Conservation (phyloP, 768 basidiomycete genomes). For the Pisolithus microcarpus region DNA sequence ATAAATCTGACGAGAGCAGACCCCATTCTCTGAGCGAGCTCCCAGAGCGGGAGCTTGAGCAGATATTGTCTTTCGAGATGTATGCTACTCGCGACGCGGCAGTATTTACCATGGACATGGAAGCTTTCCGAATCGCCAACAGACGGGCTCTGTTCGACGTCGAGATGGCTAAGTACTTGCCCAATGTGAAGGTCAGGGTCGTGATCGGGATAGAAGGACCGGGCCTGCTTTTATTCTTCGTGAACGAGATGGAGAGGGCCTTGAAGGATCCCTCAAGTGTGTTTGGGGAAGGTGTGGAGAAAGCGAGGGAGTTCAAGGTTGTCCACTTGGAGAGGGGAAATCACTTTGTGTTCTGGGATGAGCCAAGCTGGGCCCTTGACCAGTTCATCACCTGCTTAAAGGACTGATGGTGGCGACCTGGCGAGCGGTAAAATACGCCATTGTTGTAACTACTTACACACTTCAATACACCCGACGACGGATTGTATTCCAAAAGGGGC, state of each 20-base stretch:
- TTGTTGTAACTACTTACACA: no score
- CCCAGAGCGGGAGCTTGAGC: not conserved
- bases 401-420: not conserved
- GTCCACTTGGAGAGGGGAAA: constrained; percentile 2
- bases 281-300: constrained; percentile 1
- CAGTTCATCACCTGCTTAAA: not conserved
- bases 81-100: not conserved
- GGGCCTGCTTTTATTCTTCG: not conserved
- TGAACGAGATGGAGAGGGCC: not conserved
- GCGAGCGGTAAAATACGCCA: no score
- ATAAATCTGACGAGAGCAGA: not conserved
- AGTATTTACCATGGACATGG: not conserved
- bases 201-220: not conserved
- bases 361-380: constrained; percentile 3
- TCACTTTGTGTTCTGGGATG: constrained; percentile 3
- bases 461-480: no score
- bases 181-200: constrained; percentile 2
- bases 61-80: not conserved
- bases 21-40: not conserved
- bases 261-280: not conserved
- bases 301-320: constrained; percentile 1
- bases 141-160: constrained; percentile 5
- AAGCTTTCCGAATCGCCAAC: not conserved
- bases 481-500: no score
- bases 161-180: constrained; percentile 1